A percentile compares a stretch with the other conserved stretches of the same genome.
Conservation (phyloP, 2,329 filamentous ascomycete species). For the Fonsecaea pugnacius region DNA sequence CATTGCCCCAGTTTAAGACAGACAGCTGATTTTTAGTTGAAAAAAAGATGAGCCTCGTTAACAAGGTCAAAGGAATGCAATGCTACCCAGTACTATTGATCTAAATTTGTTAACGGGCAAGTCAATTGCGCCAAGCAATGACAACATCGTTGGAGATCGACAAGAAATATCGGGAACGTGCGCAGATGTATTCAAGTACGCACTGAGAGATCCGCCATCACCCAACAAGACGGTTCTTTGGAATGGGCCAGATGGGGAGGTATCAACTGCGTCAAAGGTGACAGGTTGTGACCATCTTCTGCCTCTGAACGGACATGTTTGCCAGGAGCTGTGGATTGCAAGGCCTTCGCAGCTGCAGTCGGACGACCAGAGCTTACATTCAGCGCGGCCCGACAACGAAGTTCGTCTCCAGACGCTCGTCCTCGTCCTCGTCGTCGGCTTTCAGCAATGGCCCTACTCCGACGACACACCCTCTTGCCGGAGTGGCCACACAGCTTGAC, state of each 20-base stretch:
- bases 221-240: not conserved
- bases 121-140: constrained; percentile 5
- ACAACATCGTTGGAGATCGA: constrained; percentile 1
- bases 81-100: no score
- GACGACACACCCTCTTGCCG: constrained; percentile 60
- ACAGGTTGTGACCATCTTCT: not conserved
- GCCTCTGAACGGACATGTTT: constrained; percentile 30
- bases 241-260: constrained; percentile 9
- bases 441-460: constrained; percentile 26
- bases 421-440: constrained; percentile 28
- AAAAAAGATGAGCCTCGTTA: no score
- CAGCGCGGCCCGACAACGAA: constrained; percentile 17
- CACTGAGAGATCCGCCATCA: not conserved
- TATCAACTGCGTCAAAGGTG: not conserved
- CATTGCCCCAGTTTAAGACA: no score
- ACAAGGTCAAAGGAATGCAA: no score
- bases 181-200: not conserved
- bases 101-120: no score
- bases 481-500: constrained; percentile 76
- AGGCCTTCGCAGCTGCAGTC: constrained; percentile 33
- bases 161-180: not conserved
- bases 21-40: no score
- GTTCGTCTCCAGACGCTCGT: constrained; percentile 26
- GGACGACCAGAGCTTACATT: constrained; percentile 12
- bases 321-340: constrained; percentile 30